phyloP scores from a whole-genome alignment of 306 rosid species.

The Crotalaria pallida region DNA sequence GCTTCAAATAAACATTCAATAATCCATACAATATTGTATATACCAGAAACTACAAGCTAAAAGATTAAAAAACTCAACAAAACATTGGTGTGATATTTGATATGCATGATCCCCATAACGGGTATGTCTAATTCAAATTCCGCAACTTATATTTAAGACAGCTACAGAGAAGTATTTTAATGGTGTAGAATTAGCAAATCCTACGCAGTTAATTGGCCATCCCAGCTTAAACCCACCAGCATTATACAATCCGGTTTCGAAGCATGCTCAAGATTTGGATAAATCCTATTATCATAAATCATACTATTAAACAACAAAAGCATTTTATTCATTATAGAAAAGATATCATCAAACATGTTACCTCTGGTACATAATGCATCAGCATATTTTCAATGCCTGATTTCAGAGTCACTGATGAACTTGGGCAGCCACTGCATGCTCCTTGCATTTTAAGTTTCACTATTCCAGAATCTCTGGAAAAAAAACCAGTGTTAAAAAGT shows the following conservation, averaged over 20 bases:
- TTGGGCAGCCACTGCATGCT: slow-evolving; percentile 99
- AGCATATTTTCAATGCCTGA: slow-evolving; percentile 98
- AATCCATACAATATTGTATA: background rate
- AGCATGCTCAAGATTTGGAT: background rate
- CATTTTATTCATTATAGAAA: slow-evolving; percentile 6
- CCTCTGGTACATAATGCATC: slow-evolving; percentile 99
- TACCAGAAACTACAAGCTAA: background rate
- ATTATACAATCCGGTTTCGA: background rate
- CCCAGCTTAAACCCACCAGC: background rate
- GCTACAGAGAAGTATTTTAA: background rate
- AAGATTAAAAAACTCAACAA: background rate
- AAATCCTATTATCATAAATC: background rate
- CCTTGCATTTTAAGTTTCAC: slow-evolving; percentile 95
- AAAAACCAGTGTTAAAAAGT: background rate
- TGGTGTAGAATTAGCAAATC: background rate
- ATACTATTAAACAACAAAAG: background rate
- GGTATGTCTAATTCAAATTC: background rate
- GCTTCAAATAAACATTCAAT: background rate
- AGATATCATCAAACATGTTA: slow-evolving; percentile 26
- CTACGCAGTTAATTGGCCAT: background rate
- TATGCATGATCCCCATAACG: background rate
- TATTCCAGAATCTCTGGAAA: slow-evolving; percentile 72
- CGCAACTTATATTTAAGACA: background rate
- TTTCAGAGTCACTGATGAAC: slow-evolving; percentile 93
- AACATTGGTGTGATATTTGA: background rate